Evolutionary conservation across 371 early-diverging fungal species (phyloP), one percentile per base, ranked within the genome.

Genomic region (Mortierella sp.): DNA sequence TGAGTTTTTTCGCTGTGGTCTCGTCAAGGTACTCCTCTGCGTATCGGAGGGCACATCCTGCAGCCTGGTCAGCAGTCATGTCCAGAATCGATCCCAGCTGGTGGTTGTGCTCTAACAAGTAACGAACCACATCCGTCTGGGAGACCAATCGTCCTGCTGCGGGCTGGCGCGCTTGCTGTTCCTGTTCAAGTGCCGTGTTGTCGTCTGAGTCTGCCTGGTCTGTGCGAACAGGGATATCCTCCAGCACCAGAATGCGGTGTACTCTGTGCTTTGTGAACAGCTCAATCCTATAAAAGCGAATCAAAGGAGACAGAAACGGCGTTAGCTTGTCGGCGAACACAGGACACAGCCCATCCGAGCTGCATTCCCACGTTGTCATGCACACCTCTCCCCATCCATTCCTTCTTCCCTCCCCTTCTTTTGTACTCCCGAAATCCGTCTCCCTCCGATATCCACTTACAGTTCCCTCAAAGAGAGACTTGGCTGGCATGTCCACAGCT

Each of bases 71-170:
- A 0, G 90, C 90, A 0, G 88, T 51, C 5, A 84, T 64, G 72
- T 93, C 93, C 74, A 93, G 74, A 53, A 93, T 79, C 10, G 88
- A 80, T 0, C 94, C 94, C 10, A 93, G 71, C 43, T 88, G 84
- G 82, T 93, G 94, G 54, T 93, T 93, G 64, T 90, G 85, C 2
- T 89, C 79, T 53, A 92, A 88, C 26, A 93, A 84, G 74, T 89
- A 93, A 19, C 90, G 88, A 37, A 92, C 86, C 28, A 92, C 88
- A 71, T 93, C 94, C 75, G 91, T 91, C 86, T 93, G 94, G 10
- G 92, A 92, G 11, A 92, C 70, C 26, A 93, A 80, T 1, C 90
- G 86, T 10, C 89, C 90, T 34, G 83, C 90, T 46, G 82, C 78
- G 69, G 80, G 77, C 28, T 88, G 79, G 40, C 77, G 59, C 21